A percentile compares a stretch with the other conserved stretches of the same genome.
Conservation (phyloP, 345 rosid genomes). For the Populus davidiana region DNA sequence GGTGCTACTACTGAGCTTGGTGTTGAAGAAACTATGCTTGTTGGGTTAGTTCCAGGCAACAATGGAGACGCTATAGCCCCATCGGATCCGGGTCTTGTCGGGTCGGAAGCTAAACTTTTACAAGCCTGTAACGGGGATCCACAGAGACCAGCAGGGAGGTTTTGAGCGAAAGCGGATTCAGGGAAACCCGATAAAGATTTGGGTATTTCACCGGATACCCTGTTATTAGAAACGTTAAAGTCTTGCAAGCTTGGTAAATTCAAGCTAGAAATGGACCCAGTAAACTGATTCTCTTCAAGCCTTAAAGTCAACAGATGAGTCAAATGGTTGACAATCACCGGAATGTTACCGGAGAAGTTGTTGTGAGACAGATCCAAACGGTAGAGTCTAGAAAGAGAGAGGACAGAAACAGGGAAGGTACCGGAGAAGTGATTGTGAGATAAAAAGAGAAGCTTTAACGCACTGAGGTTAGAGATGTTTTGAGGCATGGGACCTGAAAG, state of each 20-base stretch:
- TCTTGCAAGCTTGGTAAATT: conserved; percentile 61
- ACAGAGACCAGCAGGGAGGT: conserved; percentile 50
- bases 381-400: conserved; percentile 52
- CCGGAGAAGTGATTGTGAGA: conserved; percentile 70
- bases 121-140: conserved; percentile 62
- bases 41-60: conserved; percentile 38
- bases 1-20: conserved; percentile 53
- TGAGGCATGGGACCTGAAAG: conserved; percentile 58
- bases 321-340: conserved; percentile 41
- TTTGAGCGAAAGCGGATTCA: conserved; percentile 47
- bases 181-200: conserved; percentile 57
- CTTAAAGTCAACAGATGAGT: conserved; percentile 76
- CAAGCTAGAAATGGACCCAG: conserved; percentile 49
- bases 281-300: conserved; percentile 57
- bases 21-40: conserved; percentile 48
- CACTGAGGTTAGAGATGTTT: conserved; percentile 57
- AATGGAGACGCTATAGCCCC: conserved; percentile 64
- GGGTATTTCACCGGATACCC: conserved; percentile 67
- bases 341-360: conserved; percentile 69
- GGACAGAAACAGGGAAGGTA: conserved; percentile 50
- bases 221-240: conserved; percentile 68
- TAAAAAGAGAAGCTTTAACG: conserved; percentile 72
- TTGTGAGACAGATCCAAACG: conserved; percentile 85
- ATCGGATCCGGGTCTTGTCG: conserved; percentile 59
- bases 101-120: conserved; percentile 31